phyloP scores from a whole-genome alignment of 1,284 basidiomycete genomes.

The Puccinia brachypodii region DNA sequence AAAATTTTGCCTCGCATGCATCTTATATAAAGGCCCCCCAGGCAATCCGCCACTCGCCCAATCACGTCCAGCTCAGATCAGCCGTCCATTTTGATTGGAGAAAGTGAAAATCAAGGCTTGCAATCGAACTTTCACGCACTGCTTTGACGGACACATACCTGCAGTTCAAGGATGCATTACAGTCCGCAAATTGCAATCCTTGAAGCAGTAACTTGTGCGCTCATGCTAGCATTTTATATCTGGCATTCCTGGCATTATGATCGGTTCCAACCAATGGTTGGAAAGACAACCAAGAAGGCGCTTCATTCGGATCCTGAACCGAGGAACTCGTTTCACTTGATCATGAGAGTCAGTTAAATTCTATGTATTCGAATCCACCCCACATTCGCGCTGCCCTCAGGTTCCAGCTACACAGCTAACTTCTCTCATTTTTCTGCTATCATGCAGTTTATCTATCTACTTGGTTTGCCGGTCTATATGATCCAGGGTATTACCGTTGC shows the following conservation, averaged over 20 bases:
- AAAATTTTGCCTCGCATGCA: not conserved
- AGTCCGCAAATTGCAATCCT: constrained; percentile 36
- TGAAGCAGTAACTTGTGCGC: constrained; percentile 5
- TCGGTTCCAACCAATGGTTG: constrained; percentile 9
- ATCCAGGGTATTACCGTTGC: constrained; percentile 9
- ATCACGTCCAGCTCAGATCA: not conserved
- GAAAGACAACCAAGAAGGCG: not conserved
- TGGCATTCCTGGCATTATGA: constrained; percentile 45
- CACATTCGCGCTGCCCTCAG: not conserved
- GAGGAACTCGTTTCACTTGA: constrained; percentile 21
- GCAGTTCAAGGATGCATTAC: constrained; percentile 31
- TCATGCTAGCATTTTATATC: constrained; percentile 19
- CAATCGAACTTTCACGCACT: not conserved
- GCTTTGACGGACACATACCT: not conserved
- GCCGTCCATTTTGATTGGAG: not conserved
- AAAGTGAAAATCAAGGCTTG: not conserved
- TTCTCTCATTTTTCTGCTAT: not conserved
- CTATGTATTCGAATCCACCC: not conserved
- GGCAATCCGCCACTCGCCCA: not conserved
- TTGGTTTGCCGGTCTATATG: constrained; percentile 17
- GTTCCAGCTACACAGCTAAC: not conserved
- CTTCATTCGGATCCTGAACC: not conserved
- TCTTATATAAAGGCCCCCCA: not conserved
- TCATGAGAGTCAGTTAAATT: constrained; percentile 41
- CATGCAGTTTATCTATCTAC: constrained; percentile 18